A percentile compares a stretch with the other conserved stretches of the same genome.
Conservation (phyloP, 1,284 basidiomycete genomes). For the Mycena sp. region DNA sequence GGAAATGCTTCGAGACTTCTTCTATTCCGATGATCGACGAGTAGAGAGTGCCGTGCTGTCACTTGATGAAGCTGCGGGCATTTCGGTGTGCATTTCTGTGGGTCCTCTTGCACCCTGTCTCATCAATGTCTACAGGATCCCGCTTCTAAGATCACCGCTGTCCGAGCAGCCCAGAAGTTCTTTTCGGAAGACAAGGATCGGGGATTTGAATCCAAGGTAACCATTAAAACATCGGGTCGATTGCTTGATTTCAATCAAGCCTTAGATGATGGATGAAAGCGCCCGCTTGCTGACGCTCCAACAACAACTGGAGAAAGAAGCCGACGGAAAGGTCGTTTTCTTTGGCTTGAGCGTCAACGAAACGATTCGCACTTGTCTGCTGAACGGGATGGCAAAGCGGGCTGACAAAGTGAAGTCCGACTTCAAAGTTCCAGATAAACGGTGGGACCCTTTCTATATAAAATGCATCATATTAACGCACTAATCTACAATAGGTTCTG, state of each 20-base stretch:
- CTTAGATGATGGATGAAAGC: constrained; percentile 91
- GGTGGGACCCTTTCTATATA: constrained; percentile 64
- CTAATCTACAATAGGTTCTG: constrained; percentile 76
- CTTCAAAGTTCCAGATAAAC: constrained; percentile 92
- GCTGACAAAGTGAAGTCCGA: constrained; percentile 89
- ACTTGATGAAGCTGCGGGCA: constrained; percentile 81
- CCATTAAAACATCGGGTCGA: constrained; percentile 12
- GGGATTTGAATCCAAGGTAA: constrained; percentile 88
- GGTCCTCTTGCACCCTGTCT: constrained; percentile 6
- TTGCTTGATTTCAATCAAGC: constrained; percentile 9
- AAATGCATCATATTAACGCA: too few relatives aligned
- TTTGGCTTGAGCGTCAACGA: constrained; percentile 87
- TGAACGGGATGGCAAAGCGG: constrained; percentile 83
- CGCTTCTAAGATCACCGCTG: constrained; percentile 71
- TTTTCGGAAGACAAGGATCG: constrained; percentile 95
- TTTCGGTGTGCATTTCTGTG: constrained; percentile 54
- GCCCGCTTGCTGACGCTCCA: constrained; percentile 82
- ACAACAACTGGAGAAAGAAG: constrained; percentile 88
- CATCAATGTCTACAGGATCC: constrained; percentile 63
- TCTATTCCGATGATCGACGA: constrained; percentile 96
- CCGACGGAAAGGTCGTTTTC: constrained; percentile 78
- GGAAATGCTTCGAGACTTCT: constrained; percentile 95
- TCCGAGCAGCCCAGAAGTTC: constrained; percentile 89
- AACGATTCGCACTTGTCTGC: constrained; percentile 79
- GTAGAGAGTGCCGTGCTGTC: constrained; percentile 90